A percentile compares a stretch with the other conserved stretches of the same genome.
phyloP scores from a whole-genome alignment of 306 rosid species.

The Pterocarpus santalinus region DNA sequence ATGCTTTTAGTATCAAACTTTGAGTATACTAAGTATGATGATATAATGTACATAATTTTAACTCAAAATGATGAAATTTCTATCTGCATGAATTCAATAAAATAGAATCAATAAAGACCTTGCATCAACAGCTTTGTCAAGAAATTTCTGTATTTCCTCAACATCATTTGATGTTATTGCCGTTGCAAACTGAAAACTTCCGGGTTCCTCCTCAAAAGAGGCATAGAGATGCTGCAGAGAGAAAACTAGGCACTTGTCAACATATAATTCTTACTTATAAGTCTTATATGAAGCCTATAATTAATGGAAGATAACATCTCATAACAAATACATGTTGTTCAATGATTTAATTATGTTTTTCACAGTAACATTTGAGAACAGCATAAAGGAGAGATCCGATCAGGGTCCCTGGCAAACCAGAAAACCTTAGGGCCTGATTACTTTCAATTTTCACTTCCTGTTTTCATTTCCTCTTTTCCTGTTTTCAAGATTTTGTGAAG shows the following conservation, averaged over 20 bases:
- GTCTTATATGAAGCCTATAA: neutral
- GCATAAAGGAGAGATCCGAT: conserved; percentile 2
- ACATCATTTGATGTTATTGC: conserved; percentile 87
- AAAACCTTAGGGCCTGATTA: neutral
- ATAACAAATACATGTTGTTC: conserved; percentile 12
- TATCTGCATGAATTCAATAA: conserved; percentile 28
- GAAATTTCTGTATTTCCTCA: conserved; percentile 92
- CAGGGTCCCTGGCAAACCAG: conserved; percentile 22
- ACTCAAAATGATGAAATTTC: conserved; percentile 39
- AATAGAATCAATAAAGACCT: conserved; percentile 62
- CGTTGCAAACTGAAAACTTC: conserved; percentile 86
- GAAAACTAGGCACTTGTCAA: conserved; percentile 42
- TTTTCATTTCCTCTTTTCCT: no score
- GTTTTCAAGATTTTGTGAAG: no score
- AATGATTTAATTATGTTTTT: conserved; percentile 4
- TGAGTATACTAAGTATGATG: conserved; percentile 17
- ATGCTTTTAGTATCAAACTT: conserved; percentile 18
- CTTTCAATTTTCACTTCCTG: no score
- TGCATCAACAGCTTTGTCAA: conserved; percentile 72
- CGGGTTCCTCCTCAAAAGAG: conserved; percentile 83
- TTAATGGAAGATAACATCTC: neutral
- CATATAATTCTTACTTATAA: neutral
- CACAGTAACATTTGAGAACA: conserved; percentile 18
- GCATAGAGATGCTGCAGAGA: conserved; percentile 77
- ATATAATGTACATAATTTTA: conserved; percentile 3